These are phyloP conservation scores for Dianthus caryophyllus DNA, from an alignment of 148 eudicot genomes.

Conservation along the genomic window DNA sequence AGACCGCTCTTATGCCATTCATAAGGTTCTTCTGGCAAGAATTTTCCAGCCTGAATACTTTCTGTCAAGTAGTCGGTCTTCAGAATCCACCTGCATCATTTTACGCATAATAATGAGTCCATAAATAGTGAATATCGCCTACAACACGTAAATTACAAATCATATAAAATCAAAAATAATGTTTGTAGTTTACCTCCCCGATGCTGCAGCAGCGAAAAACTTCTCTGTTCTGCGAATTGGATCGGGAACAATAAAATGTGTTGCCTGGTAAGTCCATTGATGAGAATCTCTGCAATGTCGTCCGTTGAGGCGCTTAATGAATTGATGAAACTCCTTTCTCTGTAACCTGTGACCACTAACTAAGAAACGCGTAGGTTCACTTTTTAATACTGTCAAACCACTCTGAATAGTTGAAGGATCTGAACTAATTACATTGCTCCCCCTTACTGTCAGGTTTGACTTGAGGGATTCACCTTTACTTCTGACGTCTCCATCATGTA, in stretches of 20 bases:
- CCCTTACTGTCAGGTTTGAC: conserved; percentile 18
- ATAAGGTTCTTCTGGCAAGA: conserved; percentile 81
- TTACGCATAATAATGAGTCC: not conserved
- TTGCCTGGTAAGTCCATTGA: conserved; percentile 95
- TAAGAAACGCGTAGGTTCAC: conserved; percentile 60
- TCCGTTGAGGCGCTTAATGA: conserved; percentile 70
- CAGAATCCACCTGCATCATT: conserved; percentile 85
- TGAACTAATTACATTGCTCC: conserved; percentile 12
- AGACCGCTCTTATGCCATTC: conserved; percentile 87
- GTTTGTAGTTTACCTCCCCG: conserved; percentile 58
- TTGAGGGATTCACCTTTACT: conserved; percentile 33
- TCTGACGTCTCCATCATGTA: conserved; percentile 14
- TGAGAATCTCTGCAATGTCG: conserved; percentile 90
- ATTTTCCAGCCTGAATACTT: conserved; percentile 66
- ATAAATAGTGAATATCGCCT: not conserved
- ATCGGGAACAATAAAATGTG: conserved; percentile 86
- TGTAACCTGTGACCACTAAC: conserved; percentile 86
- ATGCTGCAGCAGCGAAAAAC: conserved; percentile 95
- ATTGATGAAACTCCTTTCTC: conserved; percentile 80
- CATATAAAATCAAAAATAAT: not conserved
- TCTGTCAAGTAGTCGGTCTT: conserved; percentile 78
- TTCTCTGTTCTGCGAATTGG: conserved; percentile 89
- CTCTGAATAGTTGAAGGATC: conserved; percentile 7
- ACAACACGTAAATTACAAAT: not conserved
- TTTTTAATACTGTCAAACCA: conserved; percentile 11